Conservation (phyloP, 1,284 basidiomycete genomes). For the Anthracocystis panici-leucophaei region DNA sequence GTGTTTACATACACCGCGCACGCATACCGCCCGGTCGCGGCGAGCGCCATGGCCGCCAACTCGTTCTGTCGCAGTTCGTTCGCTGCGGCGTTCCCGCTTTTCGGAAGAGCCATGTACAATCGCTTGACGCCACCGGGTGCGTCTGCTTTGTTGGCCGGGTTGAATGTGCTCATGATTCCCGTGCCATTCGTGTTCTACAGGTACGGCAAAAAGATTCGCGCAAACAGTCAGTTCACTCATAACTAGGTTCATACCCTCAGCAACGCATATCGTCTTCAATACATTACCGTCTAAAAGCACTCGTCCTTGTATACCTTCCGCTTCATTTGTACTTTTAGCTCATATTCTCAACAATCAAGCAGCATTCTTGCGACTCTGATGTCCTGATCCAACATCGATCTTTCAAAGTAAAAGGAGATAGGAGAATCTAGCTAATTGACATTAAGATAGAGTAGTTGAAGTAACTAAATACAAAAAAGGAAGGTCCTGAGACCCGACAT, state of each 20-base stretch:
- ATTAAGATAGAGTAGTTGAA: too few species aligned
- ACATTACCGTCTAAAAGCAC: too few species aligned
- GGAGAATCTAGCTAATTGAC: too few species aligned
- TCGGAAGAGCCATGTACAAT: slow-evolving; percentile 52
- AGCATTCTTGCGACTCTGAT: not conserved
- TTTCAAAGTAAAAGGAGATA: too few species aligned
- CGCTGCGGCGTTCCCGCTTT: slow-evolving; percentile 47
- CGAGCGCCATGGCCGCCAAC: slow-evolving; percentile 56
- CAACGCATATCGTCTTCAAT: too few species aligned
- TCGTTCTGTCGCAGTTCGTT: slow-evolving; percentile 45
- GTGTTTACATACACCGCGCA: slow-evolving; percentile 53
- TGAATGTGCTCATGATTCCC: slow-evolving; percentile 54
- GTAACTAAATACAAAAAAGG: too few species aligned
- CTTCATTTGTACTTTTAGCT: slow-evolving; percentile 18
- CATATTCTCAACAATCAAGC: too few species aligned
- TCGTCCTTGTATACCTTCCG: too few species aligned
- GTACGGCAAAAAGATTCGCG: slow-evolving; percentile 52
- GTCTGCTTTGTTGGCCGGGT: slow-evolving; percentile 38
- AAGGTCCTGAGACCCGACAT: too few species aligned
- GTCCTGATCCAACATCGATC: too few species aligned
- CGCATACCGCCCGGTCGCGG: slow-evolving; percentile 52
- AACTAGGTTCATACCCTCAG: slow-evolving; percentile 7
- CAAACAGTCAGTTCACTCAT: slow-evolving; percentile 45
- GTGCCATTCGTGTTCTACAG: slow-evolving; percentile 55
- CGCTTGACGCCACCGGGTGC: slow-evolving; percentile 37